phyloP scores from a whole-genome alignment of 169 alveolate species.

The Toxoplasma gondii region DNA sequence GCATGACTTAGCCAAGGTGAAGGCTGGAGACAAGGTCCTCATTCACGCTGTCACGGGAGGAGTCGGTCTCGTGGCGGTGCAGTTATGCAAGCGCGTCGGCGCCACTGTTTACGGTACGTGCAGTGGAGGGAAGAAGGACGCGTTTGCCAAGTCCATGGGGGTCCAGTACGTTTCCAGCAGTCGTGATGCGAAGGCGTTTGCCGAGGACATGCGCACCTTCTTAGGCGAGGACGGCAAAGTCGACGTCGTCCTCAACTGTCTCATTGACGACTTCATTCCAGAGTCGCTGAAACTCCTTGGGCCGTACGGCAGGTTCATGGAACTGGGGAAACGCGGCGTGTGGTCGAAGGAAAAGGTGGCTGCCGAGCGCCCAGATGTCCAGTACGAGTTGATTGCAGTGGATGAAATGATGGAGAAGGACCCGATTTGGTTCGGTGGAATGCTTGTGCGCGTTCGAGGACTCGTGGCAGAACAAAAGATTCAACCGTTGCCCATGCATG shows the following conservation, averaged over 20 bases:
- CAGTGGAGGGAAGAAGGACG: conserved; percentile 74
- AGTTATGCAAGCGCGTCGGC: conserved; percentile 75
- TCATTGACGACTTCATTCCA: conserved; percentile 71
- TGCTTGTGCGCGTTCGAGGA: conserved; percentile 67
- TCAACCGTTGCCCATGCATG: conserved; percentile 64
- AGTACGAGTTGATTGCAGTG: conserved; percentile 69
- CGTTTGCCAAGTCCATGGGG: conserved; percentile 68
- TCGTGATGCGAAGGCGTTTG: conserved; percentile 71
- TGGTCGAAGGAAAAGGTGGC: conserved; percentile 69
- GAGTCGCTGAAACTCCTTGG: conserved; percentile 72
- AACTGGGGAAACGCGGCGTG: conserved; percentile 78
- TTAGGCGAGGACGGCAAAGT: conserved; percentile 59
- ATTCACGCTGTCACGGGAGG: conserved; percentile 79
- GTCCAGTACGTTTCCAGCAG: conserved; percentile 73
- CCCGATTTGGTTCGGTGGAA: conserved; percentile 73
- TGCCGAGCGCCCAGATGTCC: conserved; percentile 71
- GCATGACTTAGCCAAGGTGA: conserved; percentile 77
- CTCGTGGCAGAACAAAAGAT: conserved; percentile 54
- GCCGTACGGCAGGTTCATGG: conserved; percentile 79
- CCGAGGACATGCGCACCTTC: conserved; percentile 68
- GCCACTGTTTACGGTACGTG: conserved; percentile 78
- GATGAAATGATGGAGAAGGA: conserved; percentile 76
- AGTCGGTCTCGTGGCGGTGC: conserved; percentile 77
- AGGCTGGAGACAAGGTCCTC: conserved; percentile 73
- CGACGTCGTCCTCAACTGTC: conserved; percentile 76